These are phyloP conservation scores for Alisma plantagoaquatica DNA, from an alignment of 106 monocot genomes.

Conservation along the genomic window DNA sequence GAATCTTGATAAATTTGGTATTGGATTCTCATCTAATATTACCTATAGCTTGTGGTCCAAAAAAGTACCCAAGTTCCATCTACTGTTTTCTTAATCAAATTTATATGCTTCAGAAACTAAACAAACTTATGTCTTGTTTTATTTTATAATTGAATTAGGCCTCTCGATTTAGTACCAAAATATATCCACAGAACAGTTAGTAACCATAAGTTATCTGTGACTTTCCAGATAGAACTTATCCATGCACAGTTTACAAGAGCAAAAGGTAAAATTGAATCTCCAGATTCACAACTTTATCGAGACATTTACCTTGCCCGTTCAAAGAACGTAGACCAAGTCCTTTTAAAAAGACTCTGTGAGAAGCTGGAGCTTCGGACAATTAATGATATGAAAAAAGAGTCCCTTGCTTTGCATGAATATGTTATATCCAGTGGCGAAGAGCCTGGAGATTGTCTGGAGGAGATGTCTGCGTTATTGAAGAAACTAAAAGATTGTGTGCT, in stretches of 20 bases:
- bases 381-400: slow-evolving; percentile 51
- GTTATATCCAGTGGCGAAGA: slow-evolving; percentile 29
- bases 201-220: not conserved
- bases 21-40: no score
- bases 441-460: slow-evolving; percentile 12
- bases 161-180: no score
- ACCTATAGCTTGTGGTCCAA: no score
- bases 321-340: slow-evolving; percentile 15
- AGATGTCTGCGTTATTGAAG: slow-evolving; percentile 39
- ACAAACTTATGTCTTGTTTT: no score
- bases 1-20: no score
- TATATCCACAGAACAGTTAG: no score
- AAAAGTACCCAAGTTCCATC: no score
- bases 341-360: slow-evolving; percentile 42
- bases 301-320: slow-evolving; percentile 19
- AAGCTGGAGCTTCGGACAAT: slow-evolving; percentile 48
- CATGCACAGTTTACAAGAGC: slow-evolving; percentile 56
- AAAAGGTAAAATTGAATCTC: slow-evolving; percentile 28
- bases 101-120: no score
- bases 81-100: no score
- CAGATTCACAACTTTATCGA: slow-evolving; percentile 27
- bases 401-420: slow-evolving; percentile 48
- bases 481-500: slow-evolving; percentile 35
- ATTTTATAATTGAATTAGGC: no score
- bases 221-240: slow-evolving; percentile 53